Evolutionary conservation across 345 rosid genomes (phyloP).

Genomic region (Eucalyptus lansdowneana): DNA sequence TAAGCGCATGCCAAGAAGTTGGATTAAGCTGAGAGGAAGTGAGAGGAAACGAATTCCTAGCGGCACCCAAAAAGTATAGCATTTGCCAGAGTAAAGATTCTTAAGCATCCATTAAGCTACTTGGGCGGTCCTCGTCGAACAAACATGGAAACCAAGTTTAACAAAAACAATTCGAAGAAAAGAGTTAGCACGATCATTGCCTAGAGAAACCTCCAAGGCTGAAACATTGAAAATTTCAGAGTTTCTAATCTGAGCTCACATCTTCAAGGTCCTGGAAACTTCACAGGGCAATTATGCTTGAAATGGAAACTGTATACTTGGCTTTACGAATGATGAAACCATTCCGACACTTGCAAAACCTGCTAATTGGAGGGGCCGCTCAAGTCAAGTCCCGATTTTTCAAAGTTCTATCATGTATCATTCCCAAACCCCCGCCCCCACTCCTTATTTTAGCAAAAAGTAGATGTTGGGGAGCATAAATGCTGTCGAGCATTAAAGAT

Average conservation of each 20-base stretch:
- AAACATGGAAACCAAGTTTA: background rate
- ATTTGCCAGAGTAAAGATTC: background rate
- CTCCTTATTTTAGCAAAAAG: background rate
- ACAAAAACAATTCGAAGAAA: background rate
- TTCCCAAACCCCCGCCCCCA: background rate
- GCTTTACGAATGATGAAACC: background rate
- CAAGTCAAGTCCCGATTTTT: background rate
- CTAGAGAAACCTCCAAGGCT: background rate
- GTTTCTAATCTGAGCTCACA: background rate
- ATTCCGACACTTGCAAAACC: background rate
- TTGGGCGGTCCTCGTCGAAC: background rate
- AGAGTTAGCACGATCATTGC: background rate
- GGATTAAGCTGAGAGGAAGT: background rate
- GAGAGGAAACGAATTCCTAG: background rate
- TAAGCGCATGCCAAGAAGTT: background rate
- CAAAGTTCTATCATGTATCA: background rate
- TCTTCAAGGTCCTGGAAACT: background rate
- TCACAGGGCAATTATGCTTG: background rate
- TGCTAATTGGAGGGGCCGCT: background rate
- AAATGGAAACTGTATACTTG: background rate
- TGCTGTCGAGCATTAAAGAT: background rate
- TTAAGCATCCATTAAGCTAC: background rate
- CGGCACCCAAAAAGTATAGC: background rate
- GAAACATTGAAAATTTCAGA: background rate
- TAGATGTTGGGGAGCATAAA: background rate